Conservation (phyloP, 2,329 filamentous ascomycete species). For the Pseudopithomyces chartarum region DNA sequence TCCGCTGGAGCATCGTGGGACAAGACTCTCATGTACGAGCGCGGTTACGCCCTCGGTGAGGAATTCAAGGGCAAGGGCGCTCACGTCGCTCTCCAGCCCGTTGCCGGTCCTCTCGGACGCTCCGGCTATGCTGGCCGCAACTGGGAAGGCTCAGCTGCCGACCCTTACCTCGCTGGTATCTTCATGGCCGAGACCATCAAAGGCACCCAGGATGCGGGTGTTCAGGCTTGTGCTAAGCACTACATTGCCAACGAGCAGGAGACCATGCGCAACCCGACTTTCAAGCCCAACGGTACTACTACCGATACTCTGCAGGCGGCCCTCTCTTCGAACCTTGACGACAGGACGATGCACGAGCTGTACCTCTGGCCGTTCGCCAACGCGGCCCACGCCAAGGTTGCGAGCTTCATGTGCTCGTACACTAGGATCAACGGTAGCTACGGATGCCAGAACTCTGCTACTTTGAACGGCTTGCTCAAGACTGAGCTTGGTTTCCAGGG, state of each 20-base stretch:
- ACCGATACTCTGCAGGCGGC: constrained; percentile 56
- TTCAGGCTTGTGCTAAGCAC: constrained; percentile 55
- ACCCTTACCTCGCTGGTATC: constrained; percentile 50
- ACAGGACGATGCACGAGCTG: constrained; percentile 66
- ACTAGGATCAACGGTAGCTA: constrained; percentile 41
- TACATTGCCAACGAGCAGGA: constrained; percentile 67
- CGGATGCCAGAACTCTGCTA: constrained; percentile 41
- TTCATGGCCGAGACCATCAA: constrained; percentile 43
- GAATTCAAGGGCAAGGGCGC: constrained; percentile 42
- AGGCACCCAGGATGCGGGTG: constrained; percentile 48
- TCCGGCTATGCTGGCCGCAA: constrained; percentile 46
- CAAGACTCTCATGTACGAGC: constrained; percentile 37
- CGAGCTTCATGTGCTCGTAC: constrained; percentile 64
- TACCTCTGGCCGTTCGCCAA: constrained; percentile 59
- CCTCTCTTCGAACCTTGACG: constrained; percentile 64
- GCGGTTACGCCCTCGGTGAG: constrained; percentile 39
- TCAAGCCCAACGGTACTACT: constrained; percentile 28
- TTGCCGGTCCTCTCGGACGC: constrained; percentile 49
- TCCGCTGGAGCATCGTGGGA: constrained; percentile 50
- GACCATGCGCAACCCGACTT: constrained; percentile 41
- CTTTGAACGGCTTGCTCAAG: constrained; percentile 57
- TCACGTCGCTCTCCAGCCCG: constrained; percentile 57
- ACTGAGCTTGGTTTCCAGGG: constrained; percentile 57
- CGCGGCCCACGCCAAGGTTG: constrained; percentile 61
- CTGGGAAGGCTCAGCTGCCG: constrained; percentile 51